phyloP scores from a whole-genome alignment of 75 land plant genomes.

The Cryptomeria japonica region DNA sequence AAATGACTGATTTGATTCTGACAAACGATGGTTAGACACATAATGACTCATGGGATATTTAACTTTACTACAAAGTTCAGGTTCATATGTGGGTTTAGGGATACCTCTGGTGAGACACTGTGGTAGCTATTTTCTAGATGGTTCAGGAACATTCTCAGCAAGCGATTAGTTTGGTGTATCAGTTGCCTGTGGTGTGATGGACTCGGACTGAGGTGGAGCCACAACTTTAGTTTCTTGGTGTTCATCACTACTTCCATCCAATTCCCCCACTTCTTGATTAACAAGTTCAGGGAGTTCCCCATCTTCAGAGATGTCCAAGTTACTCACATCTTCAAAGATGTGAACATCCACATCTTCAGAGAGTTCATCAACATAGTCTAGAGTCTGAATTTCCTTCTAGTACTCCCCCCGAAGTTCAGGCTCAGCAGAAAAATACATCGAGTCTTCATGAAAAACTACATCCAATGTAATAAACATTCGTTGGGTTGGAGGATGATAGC shows the following conservation, averaged over 20 bases:
- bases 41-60: conserved; percentile 22
- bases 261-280: no score
- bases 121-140: neutral
- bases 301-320: conserved; percentile 11
- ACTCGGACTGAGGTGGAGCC: no score
- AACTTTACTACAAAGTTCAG: neutral
- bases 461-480: conserved; percentile 3
- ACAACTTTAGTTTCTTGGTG: no score
- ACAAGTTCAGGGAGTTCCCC: no score
- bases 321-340: neutral
- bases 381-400: neutral
- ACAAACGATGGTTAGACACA: conserved; percentile 20
- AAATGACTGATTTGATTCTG: neutral
- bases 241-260: no score
- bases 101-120: neutral
- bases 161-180: neutral
- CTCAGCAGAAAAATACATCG: neutral
- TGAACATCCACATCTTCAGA: neutral
- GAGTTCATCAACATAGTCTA: neutral
- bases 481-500: neutral
- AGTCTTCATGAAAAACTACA: conserved; percentile 17
- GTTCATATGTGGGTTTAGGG: conserved; percentile 26
- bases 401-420: conserved; percentile 24
- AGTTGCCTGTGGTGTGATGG: no score
- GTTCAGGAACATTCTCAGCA: neutral